Percentiles rank a stretch among this genome's conserved stretches.
Evolutionary conservation across 805 yeast genomes (phyloP).

Genomic region (Yueomyces sp.): DNA sequence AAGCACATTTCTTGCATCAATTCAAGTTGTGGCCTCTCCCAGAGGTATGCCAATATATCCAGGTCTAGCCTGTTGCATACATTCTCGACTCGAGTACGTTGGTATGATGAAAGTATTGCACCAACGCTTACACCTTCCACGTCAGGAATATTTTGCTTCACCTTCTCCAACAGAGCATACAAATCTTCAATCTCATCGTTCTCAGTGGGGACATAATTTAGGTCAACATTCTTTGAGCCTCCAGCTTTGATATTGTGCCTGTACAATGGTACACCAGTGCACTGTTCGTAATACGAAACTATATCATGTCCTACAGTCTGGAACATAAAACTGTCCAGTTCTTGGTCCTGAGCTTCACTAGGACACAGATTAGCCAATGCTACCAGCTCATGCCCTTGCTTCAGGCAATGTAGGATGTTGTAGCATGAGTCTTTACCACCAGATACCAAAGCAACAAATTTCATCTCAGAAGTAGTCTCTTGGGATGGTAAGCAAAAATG

Average conservation of each 20-base stretch:
- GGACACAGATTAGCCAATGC: slow-evolving; percentile 84
- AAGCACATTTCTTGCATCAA: slow-evolving; percentile 71
- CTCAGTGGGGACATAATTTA: slow-evolving; percentile 57
- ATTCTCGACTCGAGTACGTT: slow-evolving; percentile 83
- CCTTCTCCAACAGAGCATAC: slow-evolving; percentile 34
- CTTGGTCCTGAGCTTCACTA: slow-evolving; percentile 35
- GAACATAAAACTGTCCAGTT: slow-evolving; percentile 90
- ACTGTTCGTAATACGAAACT: slow-evolving; percentile 47
- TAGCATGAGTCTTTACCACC: slow-evolving; percentile 96
- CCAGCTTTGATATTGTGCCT: slow-evolving; percentile 49
- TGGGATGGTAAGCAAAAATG: neutral
- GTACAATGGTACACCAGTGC: slow-evolving; percentile 71
- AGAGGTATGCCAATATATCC: slow-evolving; percentile 59
- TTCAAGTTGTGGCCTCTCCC: slow-evolving; percentile 80
- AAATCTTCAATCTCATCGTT: slow-evolving; percentile 87
- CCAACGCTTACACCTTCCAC: slow-evolving; percentile 86
- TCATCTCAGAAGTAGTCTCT: slow-evolving; percentile 35
- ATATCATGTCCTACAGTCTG: slow-evolving; percentile 93
- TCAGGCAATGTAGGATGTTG: slow-evolving; percentile 75
- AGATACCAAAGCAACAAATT: slow-evolving; percentile 79
- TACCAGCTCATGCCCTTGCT: slow-evolving; percentile 70
- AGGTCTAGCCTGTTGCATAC: slow-evolving; percentile 68
- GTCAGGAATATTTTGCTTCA: slow-evolving; percentile 48
- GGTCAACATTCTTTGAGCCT: slow-evolving; percentile 41
- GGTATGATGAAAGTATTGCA: slow-evolving; percentile 91